Percentiles rank a stretch among this genome's conserved stretches.
These are phyloP conservation scores for Dysphania ambrosioides DNA, from an alignment of 148 eudicot genomes.

Conservation along the genomic window DNA sequence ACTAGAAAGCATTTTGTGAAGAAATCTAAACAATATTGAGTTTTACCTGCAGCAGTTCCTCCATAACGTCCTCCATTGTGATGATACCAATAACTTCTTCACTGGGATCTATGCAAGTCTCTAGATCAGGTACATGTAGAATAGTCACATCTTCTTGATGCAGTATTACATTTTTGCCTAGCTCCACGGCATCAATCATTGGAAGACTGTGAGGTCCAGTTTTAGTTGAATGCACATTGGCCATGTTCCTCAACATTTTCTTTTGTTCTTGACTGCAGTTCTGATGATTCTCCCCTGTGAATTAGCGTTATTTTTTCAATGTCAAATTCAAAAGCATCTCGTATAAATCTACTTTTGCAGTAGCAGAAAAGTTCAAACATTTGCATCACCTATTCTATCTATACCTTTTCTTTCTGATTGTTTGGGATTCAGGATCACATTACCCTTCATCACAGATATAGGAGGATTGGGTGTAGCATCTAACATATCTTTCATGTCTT, in stretches of 20 bases:
- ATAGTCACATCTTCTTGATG: slow-evolving; percentile 23
- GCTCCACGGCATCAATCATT: slow-evolving; percentile 25
- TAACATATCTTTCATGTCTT: slow-evolving; percentile 11
- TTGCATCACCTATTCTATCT: neutral
- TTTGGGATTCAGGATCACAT: slow-evolving; percentile 23
- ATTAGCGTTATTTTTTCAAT: slow-evolving; percentile 1
- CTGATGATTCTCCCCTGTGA: slow-evolving; percentile 23
- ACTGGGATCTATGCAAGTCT: slow-evolving; percentile 27
- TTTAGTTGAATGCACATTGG: slow-evolving; percentile 36
- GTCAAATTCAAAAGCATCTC: slow-evolving; percentile 7
- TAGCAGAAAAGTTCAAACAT: neutral
- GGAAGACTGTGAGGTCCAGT: slow-evolving; percentile 31
- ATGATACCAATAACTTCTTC: slow-evolving; percentile 75
- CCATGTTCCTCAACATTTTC: slow-evolving; percentile 28
- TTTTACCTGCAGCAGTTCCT: slow-evolving; percentile 68
- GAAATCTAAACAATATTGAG: neutral
- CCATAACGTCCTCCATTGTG: slow-evolving; percentile 89
- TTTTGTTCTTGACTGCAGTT: slow-evolving; percentile 22
- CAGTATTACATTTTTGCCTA: slow-evolving; percentile 10
- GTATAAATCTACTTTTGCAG: neutral
- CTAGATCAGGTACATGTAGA: slow-evolving; percentile 28
- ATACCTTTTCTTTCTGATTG: slow-evolving; percentile 37
- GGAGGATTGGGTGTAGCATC: no score
- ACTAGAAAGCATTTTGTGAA: neutral
- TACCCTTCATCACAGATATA: slow-evolving; percentile 15